A percentile compares a stretch with the other conserved stretches of the same genome.
phyloP scores from a whole-genome alignment of 2,329 filamentous ascomycete genomes.

The Cercospora citrullina region DNA sequence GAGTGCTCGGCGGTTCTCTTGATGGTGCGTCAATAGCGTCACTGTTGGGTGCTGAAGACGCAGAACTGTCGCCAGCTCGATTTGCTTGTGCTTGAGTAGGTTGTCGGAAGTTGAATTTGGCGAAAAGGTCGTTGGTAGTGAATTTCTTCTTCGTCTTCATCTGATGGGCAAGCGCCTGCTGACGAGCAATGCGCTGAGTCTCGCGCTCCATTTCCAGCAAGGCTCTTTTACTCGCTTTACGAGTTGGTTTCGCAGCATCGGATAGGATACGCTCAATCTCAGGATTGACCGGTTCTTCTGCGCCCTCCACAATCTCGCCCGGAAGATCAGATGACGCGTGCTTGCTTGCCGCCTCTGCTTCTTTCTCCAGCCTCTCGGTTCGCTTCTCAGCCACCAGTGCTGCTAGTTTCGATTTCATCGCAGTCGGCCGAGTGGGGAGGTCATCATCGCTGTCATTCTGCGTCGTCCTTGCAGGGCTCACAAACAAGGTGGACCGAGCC shows the following conservation, averaged over 20 bases:
- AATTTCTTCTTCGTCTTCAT: conserved; percentile 87
- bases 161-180: conserved; percentile 87
- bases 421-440: conserved; percentile 28
- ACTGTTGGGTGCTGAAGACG: conserved; percentile 36
- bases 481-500: conserved; percentile 31
- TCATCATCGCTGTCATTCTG: conserved; percentile 28
- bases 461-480: conserved; percentile 35
- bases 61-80: conserved; percentile 20
- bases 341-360: conserved; percentile 23
- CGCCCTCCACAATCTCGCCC: conserved; percentile 30
- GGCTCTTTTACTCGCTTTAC: conserved; percentile 93
- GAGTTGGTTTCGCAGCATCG: conserved; percentile 60
- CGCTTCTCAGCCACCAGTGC: conserved; percentile 37
- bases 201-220: conserved; percentile 93
- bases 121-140: conserved; percentile 77
- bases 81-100: conserved; percentile 1
- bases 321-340: conserved; percentile 32
- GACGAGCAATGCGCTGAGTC: conserved; percentile 85
- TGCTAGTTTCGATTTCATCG: conserved; percentile 33
- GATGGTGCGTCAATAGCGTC: conserved; percentile 28
- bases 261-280: conserved; percentile 37
- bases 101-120: conserved; percentile 68
- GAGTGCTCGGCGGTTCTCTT: conserved; percentile 38
- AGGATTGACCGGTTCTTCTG: conserved; percentile 26
- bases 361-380: conserved; percentile 32